phyloP scores from a whole-genome alignment of 805 yeast species.

The Tetrapisispora arboricola region DNA sequence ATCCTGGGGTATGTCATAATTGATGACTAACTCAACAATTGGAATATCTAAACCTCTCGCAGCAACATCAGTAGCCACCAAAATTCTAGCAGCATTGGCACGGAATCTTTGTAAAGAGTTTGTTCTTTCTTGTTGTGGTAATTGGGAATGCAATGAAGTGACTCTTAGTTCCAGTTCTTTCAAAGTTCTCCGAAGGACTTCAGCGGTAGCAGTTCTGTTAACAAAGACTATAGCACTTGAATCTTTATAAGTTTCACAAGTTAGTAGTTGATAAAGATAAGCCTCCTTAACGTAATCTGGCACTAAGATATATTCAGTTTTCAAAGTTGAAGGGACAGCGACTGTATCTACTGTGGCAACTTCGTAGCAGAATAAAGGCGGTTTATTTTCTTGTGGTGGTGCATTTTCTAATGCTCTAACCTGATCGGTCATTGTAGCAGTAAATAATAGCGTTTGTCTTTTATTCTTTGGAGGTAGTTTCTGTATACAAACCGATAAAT shows the following conservation, averaged over 20 bases:
- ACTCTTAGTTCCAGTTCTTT: constrained; percentile 66
- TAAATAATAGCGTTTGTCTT: constrained; percentile 83
- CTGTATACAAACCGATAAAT: constrained; percentile 60
- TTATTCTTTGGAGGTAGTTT: constrained; percentile 59
- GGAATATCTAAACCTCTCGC: constrained; percentile 97
- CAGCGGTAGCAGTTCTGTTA: constrained; percentile 85
- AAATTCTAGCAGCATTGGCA: constrained; percentile 86
- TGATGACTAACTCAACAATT: constrained; percentile 76
- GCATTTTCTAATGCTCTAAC: constrained; percentile 69
- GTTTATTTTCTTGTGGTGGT: constrained; percentile 45
- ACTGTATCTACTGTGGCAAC: constrained; percentile 63
- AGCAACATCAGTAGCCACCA: constrained; percentile 95
- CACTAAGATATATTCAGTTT: constrained; percentile 56
- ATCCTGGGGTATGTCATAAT: constrained; percentile 90
- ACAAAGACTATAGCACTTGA: constrained; percentile 80
- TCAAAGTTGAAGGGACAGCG: constrained; percentile 68
- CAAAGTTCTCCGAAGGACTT: constrained; percentile 68
- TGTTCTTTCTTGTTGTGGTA: constrained; percentile 88
- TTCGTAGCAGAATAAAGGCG: constrained; percentile 56
- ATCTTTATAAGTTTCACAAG: constrained; percentile 50
- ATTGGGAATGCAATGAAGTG: constrained; percentile 85
- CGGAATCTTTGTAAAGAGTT: constrained; percentile 86
- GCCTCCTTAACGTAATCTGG: constrained; percentile 91
- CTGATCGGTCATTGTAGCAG: constrained; percentile 93
- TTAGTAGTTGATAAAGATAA: constrained; percentile 59